A percentile compares a stretch with the other conserved stretches of the same genome.
Conservation (phyloP, 2,329 filamentous ascomycete species). For the Botrytis medusae region DNA sequence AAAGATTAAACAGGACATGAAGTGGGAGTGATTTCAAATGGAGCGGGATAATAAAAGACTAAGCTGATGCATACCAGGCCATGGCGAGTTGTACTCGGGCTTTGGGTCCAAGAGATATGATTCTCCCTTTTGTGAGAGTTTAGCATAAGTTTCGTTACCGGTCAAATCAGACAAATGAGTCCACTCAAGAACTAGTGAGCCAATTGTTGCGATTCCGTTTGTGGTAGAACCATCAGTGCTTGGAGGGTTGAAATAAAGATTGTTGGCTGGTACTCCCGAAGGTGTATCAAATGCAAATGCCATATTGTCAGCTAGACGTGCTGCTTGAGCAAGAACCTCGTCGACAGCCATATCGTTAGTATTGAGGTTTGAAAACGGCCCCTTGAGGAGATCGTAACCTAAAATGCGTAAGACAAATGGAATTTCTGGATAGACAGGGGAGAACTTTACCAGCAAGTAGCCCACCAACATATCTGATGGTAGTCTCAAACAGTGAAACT, state of each 20-base stretch:
- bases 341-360: conserved; percentile 49
- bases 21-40: neutral
- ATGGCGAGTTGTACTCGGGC: conserved; percentile 65
- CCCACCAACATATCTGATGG: conserved; percentile 82
- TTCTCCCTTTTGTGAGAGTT: conserved; percentile 66
- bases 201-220: conserved; percentile 75
- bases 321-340: conserved; percentile 63
- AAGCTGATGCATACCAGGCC: conserved; percentile 50
- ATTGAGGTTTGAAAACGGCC: conserved; percentile 57
- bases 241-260: conserved; percentile 57
- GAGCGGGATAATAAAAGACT: neutral
- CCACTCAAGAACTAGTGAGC: conserved; percentile 83
- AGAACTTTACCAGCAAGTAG: conserved; percentile 66
- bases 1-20: neutral
- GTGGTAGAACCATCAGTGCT: conserved; percentile 51
- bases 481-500: conserved; percentile 86
- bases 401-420: neutral
- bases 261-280: conserved; percentile 72
- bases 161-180: conserved; percentile 75
- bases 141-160: conserved; percentile 63
- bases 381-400: conserved; percentile 71
- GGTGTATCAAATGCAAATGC: conserved; percentile 77
- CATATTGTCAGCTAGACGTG: conserved; percentile 68
- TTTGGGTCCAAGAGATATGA: conserved; percentile 67
- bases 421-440: neutral